Evolutionary conservation across 768 basidiomycete genomes (phyloP).

Genomic region (Roridomyces roridus): DNA sequence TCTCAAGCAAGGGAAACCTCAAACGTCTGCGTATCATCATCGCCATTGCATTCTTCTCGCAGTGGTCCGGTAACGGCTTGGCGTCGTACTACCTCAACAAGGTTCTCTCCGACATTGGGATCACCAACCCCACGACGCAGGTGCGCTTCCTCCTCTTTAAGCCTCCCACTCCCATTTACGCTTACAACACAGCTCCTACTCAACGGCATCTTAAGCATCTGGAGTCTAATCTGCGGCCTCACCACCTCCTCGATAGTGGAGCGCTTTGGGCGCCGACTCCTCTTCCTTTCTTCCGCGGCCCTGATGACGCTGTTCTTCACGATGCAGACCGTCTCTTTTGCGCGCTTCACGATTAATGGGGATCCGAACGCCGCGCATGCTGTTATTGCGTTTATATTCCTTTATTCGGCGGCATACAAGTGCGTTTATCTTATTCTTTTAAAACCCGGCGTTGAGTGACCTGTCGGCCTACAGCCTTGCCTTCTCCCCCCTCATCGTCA

Average conservation of each 20-base stretch:
- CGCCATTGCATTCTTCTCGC: slow-evolving; percentile 83
- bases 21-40: slow-evolving; percentile 79
- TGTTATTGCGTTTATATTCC: slow-evolving; percentile 84
- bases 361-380: slow-evolving; percentile 60
- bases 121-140: slow-evolving; percentile 60
- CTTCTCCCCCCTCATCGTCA: slow-evolving; percentile 85
- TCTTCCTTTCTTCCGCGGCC: slow-evolving; percentile 65
- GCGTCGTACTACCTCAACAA: slow-evolving; percentile 83
- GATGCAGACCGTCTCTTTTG: slow-evolving; percentile 71
- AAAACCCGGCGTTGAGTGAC: no score
- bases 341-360: slow-evolving; percentile 54
- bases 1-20: slow-evolving; percentile 72
- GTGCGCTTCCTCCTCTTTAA: no score
- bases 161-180: no score
- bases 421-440: slow-evolving; percentile 34
- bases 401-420: slow-evolving; percentile 83
- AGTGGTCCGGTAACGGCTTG: slow-evolving; percentile 87
- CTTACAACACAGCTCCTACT: slow-evolving; percentile 66
- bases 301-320: slow-evolving; percentile 73
- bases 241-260: slow-evolving; percentile 67
- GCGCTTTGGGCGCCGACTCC: slow-evolving; percentile 68
- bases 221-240: slow-evolving; percentile 73
- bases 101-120: slow-evolving; percentile 73
- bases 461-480: slow-evolving; percentile 72
- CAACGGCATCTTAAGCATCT: slow-evolving; percentile 86